Base-by-base conservation (phyloP, 176 grass and related monocot species). In the Paspalum vaginatum region DNA sequence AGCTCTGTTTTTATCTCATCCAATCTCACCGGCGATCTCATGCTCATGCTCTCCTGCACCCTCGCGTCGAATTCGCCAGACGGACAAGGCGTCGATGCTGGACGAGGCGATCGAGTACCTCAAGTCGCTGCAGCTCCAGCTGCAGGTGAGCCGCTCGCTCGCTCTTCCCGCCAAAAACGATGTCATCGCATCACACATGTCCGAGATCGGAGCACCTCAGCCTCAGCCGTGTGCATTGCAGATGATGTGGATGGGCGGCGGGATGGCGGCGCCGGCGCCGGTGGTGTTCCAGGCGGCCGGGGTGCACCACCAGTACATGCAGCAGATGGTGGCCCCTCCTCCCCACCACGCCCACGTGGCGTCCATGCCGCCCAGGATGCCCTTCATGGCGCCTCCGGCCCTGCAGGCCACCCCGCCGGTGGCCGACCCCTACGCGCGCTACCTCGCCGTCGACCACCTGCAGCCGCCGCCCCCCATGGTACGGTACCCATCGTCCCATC, bases 61-160 rank as follows among this genome's bases (percentile, higher is more conserved):
- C 14, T 78, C 43, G 42, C 32, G 0, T 65, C 40, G 20, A 2
- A 9, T 44, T 48, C 55, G 68, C 64, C 77, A 98, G 95, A 89
- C 90, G 2, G 95, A 94, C 75, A 98, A 89, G 78, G 92, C 88
- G 49, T 94, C 92, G 8, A 94, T 98, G 95, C 69, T 98, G 37
- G 95, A 98, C 61, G 92, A 98, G 67, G 92, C 95, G 13, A 98
- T 98, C 53, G 84, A 93, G 83, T 94, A 94, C 78, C 91, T 98
- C 77, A 98, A 94, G 65, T 87, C 90, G 27, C 84, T 98, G 78
- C 92, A 93, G 73, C 81, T 94, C 9, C 95, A 94, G 81, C 77
- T 98, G 47, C 90, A 95, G 87, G 87, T 98, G 18, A 67, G 38
- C 51, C 32, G 1, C 8, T 8, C 32, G 32, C 38, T 32, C 32